phyloP scores from a whole-genome alignment of 2,329 filamentous ascomycete genomes.

The Talaromyces pinophilus region DNA sequence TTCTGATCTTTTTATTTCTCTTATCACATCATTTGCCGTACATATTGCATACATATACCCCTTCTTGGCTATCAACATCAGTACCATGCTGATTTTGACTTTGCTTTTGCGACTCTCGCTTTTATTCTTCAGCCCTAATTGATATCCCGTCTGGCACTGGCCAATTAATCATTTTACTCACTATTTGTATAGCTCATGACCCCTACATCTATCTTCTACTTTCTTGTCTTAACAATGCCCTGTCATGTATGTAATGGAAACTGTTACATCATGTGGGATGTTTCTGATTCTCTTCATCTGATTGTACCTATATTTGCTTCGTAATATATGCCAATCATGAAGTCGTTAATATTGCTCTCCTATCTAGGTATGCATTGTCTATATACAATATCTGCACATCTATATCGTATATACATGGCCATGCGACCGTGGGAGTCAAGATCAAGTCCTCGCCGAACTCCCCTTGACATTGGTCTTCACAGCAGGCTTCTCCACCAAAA shows the following conservation, averaged over 20 bases:
- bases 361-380: neutral
- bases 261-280: neutral
- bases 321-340: slow-evolving; percentile 7
- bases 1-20: slow-evolving; percentile 8
- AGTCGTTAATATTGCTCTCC: neutral
- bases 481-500: slow-evolving; percentile 16
- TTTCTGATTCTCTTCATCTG: neutral
- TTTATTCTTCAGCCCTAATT: neutral
- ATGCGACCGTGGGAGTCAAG: neutral
- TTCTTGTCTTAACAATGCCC: neutral
- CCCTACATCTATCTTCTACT: neutral
- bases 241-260: slow-evolving; percentile 1
- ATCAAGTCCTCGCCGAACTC: slow-evolving; percentile 10
- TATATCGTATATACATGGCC: neutral
- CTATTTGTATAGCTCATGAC: neutral
- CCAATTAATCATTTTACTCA: neutral
- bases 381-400: neutral
- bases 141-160: slow-evolving; percentile 6
- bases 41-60: slow-evolving; percentile 16
- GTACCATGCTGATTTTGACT: neutral
- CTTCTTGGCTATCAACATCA: neutral
- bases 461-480: slow-evolving; percentile 1
- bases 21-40: neutral
- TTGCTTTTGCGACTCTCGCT: slow-evolving; percentile 13
- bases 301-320: slow-evolving; percentile 1